Evolutionary conservation across 768 basidiomycete species (phyloP), one percentile per base, ranked within the genome.

Genomic region (Trametes villosa): DNA sequence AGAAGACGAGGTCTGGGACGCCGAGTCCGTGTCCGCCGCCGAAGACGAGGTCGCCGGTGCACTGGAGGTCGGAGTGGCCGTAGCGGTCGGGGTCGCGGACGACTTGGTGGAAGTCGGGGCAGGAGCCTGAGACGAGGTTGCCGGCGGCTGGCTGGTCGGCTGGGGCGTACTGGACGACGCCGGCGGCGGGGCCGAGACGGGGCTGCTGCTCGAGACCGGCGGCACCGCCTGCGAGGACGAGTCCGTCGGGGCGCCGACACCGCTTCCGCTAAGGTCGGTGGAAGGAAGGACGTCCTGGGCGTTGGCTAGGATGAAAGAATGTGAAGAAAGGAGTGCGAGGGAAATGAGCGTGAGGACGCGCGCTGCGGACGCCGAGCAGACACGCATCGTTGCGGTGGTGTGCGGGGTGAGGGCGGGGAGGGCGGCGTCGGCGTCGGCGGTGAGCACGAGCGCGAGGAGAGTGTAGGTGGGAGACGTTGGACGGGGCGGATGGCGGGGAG

Each of bases 261-360:
- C 0, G 54, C 8, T 1, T n/a, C n/a, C n/a, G 47, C n/a, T 42
- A 62, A 30, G 6, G 62, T 41, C 22, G 48, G 5, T n/a, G 49
- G 13, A 8, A 31, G 30, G 36, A 30, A 20, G 9, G 18, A 26
- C 0, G 33, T 17, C 24, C 40, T 65, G 62, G 18, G 68, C 68
- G 45, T 62, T 54, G 60, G 59, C 68, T 40, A 63, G 57, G 55
- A 58, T 64, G 65, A 70, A 69, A 31, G 69, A 70, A 41, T 70
- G 71, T 66, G 69, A 67, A 44, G 56, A 67, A 67, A 73, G 61
- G 72, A 73, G 63, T 50, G 67, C 65, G 59, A 71, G 67, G 30
- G 64, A 67, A 73, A 73, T 58, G 72, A 73, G 60, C 59, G 72
- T 70, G 54, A 73, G 59, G 62, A 59, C 60, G 67, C 72, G 72